Conservation (phyloP, 169 alveolate species). For the Pseudocohnilembus persalinus region DNA sequence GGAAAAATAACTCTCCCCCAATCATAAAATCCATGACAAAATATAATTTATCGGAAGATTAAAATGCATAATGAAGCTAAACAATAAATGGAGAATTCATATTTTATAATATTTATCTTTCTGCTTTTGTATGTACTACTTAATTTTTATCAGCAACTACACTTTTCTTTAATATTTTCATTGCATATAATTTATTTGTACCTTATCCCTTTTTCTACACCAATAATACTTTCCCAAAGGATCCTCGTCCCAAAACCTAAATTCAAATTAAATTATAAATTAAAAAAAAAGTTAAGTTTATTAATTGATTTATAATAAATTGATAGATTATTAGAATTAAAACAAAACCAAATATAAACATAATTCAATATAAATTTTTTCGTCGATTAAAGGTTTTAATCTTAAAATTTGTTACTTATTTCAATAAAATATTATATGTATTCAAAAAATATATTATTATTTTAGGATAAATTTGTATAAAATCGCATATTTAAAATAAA, state of each 20-base stretch:
- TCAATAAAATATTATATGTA: too few relatives aligned
- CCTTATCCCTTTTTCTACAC: slow-evolving; percentile 51
- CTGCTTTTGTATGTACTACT: slow-evolving; percentile 55
- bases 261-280: too few relatives aligned
- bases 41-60: slow-evolving; percentile 71
- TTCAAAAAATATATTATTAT: too few relatives aligned
- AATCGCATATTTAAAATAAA: too few relatives aligned
- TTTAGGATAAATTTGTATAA: too few relatives aligned
- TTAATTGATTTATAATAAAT: too few relatives aligned
- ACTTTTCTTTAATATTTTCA: slow-evolving; percentile 66
- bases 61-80: slow-evolving; percentile 70
- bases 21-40: slow-evolving; percentile 77
- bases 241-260: slow-evolving; percentile 76
- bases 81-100: slow-evolving; percentile 73
- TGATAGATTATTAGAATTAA: too few relatives aligned
- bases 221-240: slow-evolving; percentile 76
- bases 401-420: too few relatives aligned
- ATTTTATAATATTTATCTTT: slow-evolving; percentile 70
- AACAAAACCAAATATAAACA: too few relatives aligned
- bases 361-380: too few relatives aligned
- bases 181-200: slow-evolving; percentile 54
- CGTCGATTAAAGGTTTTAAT: too few relatives aligned
- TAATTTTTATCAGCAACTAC: slow-evolving; percentile 47
- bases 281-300: too few relatives aligned
- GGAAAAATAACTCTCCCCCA: slow-evolving; percentile 83